These are phyloP conservation scores for Volvariella surrecta DNA, from an alignment of 1,284 basidiomycete species.

Conservation along the genomic window DNA sequence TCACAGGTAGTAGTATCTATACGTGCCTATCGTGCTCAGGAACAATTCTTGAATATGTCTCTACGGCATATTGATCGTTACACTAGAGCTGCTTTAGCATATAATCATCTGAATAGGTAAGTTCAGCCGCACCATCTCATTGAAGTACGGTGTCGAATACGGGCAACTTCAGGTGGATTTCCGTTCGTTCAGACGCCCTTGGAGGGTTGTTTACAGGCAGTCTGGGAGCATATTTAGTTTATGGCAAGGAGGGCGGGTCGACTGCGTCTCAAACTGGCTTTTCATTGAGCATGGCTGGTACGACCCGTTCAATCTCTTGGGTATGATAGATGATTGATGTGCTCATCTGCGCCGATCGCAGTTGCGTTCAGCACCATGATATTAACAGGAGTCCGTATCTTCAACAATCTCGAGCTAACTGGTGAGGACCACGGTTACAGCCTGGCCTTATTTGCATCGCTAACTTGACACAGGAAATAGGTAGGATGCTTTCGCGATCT, in stretches of 20 bases:
- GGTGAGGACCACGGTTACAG: too few relatives aligned
- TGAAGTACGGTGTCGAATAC: background rate
- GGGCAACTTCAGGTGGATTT: slow-evolving; percentile 23
- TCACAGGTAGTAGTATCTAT: slow-evolving; percentile 39
- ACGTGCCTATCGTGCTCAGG: slow-evolving; percentile 36
- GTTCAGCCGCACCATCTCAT: background rate
- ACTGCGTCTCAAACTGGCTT: slow-evolving; percentile 43
- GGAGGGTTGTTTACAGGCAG: slow-evolving; percentile 23
- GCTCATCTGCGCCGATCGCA: too few relatives aligned
- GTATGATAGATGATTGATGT: too few relatives aligned
- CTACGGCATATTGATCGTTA: slow-evolving; percentile 30
- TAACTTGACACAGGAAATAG: too few relatives aligned
- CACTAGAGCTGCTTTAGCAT: slow-evolving; percentile 27
- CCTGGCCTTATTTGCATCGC: too few relatives aligned
- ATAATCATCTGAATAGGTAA: slow-evolving; percentile 31
- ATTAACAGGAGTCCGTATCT: background rate
- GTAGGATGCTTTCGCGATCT: too few relatives aligned
- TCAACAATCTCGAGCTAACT: slow-evolving; percentile 13
- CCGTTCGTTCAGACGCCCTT: slow-evolving; percentile 30
- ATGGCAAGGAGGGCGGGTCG: slow-evolving; percentile 19
- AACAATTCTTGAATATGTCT: slow-evolving; percentile 25
- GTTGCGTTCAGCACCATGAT: slow-evolving; percentile 34
- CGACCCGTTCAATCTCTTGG: too few relatives aligned
- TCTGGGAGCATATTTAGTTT: slow-evolving; percentile 26
- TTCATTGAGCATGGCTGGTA: slow-evolving; percentile 44